Base-by-base conservation (phyloP, 2,329 filamentous ascomycete species). In the Sphaerostilbella broomeana region DNA sequence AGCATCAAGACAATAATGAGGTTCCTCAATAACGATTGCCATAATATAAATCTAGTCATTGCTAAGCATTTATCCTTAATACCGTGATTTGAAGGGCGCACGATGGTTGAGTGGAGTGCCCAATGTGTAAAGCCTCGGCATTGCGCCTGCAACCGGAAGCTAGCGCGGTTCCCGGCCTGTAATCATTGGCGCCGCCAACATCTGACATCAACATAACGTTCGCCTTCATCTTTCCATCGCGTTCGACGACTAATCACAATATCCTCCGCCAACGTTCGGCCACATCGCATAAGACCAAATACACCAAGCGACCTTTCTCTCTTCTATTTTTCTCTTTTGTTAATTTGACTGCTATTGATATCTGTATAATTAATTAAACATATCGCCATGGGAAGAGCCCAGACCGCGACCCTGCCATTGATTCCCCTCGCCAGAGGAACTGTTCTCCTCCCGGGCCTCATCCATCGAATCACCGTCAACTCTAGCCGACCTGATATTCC, bases 391-490 rank as follows among this genome's bases (percentile, higher is more conserved):
- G 60, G 55, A 43, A 60, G 59, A 52, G 56, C 59, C 49, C 59
- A 68, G 51, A 64, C 67, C 40, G 60, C 64, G 30, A 65, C 64
- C 39, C 63, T 95, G 22, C 85, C 90, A 31, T 67, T 97, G 52
- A 83, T 97, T 50, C 86, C 88, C 25, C 76, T 97, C 29, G 79
- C 86, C 38, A 80, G 82, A 55, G 84, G 83, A 49, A 77, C 79
- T 46, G 84, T 95, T 50, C 78, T 97, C 27, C 76, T 95, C 8
- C 92, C 92, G 4, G 87, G 88, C 46, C 79, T 89, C 41, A 80
- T 89, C 35, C 76, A 94, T 52, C 84, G 89, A 51, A 84, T 97
- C 49, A 80, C 86, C 39, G 82, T 95, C 37, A 79, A 82, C 27
- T 81, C 73, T 25, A 73, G 82, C 61, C 86, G 90, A 36, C 80